Evolutionary conservation across 2,329 filamentous ascomycete species (phyloP).

Genomic region (Fusarium acutatum): DNA sequence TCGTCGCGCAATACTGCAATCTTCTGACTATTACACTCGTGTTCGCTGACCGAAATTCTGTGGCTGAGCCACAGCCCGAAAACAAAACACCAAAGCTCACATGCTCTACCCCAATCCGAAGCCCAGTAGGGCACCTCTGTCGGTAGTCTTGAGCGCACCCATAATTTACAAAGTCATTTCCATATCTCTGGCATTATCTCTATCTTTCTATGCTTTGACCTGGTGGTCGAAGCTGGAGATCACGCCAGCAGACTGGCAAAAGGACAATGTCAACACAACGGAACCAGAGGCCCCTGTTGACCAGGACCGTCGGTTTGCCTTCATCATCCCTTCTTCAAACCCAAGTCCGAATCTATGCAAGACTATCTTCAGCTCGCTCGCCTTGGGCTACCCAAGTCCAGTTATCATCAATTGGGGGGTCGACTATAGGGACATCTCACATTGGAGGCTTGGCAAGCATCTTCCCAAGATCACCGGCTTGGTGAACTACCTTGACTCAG

Average conservation of each 20-base stretch:
- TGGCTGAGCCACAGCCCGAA: background rate
- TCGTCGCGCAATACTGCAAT: rapidly evolving
- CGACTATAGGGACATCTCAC: background rate
- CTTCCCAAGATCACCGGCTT: background rate
- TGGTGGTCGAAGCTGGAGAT: background rate
- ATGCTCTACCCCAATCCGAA: background rate
- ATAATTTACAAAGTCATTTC: background rate
- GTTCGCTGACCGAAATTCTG: too few species aligned
- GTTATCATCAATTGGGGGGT: background rate
- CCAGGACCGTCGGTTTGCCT: background rate
- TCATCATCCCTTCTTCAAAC: background rate
- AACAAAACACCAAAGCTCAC: background rate
- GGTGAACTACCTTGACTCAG: background rate
- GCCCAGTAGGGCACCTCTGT: background rate
- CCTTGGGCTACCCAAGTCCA: background rate
- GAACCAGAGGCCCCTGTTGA: background rate
- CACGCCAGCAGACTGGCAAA: background rate
- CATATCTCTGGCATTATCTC: background rate
- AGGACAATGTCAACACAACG: background rate
- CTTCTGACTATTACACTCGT: background rate
- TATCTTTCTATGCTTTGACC: background rate
- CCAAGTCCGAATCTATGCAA: background rate
- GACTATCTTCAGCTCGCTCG: background rate
- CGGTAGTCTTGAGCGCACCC: background rate
- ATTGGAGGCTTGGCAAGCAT: background rate